These are phyloP conservation scores for Bathelium albidoporum DNA, from an alignment of 495 filamentous ascomycete species.

Conservation along the genomic window DNA sequence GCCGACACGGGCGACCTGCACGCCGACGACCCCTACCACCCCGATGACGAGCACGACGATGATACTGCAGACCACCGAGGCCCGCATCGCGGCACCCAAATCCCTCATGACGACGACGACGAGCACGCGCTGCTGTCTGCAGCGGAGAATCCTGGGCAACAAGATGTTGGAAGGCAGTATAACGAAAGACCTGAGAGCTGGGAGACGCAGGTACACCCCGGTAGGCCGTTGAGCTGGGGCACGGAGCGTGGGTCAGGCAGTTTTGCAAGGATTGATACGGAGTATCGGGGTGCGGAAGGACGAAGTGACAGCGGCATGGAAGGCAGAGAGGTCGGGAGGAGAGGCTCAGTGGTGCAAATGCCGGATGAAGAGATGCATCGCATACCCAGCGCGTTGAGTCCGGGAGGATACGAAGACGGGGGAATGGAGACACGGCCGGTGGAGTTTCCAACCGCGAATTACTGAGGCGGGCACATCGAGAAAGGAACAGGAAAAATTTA, in stretches of 20 bases:
- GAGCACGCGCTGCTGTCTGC: constrained; percentile 22
- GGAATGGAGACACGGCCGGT: constrained; percentile 15
- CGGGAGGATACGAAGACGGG: constrained; percentile 22
- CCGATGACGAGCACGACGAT: constrained; percentile 1
- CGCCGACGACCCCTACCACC: constrained; percentile 14
- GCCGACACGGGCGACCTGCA: constrained; percentile 25
- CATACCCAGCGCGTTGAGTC: constrained; percentile 18
- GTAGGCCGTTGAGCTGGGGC: constrained; percentile 28
- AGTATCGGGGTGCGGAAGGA: not conserved
- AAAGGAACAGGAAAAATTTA: no score
- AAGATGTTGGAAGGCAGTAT: not conserved
- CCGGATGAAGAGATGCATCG: constrained; percentile 11
- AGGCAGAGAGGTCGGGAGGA: not conserved
- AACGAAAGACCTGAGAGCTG: not conserved
- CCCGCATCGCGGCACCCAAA: constrained; percentile 21
- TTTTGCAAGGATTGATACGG: not conserved
- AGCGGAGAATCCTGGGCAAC: constrained; percentile 11
- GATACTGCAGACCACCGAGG: not conserved
- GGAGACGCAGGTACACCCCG: constrained; percentile 24
- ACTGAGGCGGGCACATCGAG: not conserved
- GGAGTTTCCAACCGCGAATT: not conserved
- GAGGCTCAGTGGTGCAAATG: not conserved
- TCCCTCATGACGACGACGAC: constrained; percentile 16
- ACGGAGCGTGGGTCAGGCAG: constrained; percentile 7
- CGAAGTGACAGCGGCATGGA: not conserved